Percentiles rank a stretch among this genome's conserved stretches.
These are phyloP conservation scores for Penicillium rolfsii DNA, from an alignment of 2,329 filamentous ascomycete genomes.

Conservation along the genomic window DNA sequence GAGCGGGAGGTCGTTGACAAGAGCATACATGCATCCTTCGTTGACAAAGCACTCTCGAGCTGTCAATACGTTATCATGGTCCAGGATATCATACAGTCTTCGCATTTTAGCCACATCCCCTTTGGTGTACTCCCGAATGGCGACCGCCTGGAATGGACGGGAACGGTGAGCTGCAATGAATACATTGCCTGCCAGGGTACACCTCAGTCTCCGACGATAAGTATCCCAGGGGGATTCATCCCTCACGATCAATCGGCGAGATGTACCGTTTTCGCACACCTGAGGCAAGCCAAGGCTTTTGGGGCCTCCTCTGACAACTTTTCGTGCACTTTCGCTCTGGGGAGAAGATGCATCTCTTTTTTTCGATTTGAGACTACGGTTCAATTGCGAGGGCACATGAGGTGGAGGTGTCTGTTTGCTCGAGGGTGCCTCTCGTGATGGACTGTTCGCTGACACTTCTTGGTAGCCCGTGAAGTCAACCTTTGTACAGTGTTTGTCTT, in stretches of 20 bases:
- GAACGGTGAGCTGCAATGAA: conserved; percentile 13
- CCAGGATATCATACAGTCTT: conserved; percentile 7
- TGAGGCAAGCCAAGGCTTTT: conserved; percentile 10
- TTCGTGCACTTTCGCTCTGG: not conserved
- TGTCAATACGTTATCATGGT: conserved; percentile 19
- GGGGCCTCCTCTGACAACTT: not conserved
- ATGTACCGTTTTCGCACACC: conserved; percentile 7
- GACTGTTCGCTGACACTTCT: conserved; percentile 7
- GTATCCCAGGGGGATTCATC: conserved; percentile 15
- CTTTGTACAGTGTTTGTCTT: conserved; percentile 15
- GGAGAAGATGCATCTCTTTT: not conserved
- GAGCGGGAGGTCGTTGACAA: conserved; percentile 22
- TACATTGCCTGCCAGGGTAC: conserved; percentile 16
- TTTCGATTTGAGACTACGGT: not conserved
- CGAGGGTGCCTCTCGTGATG: not conserved
- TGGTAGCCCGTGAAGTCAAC: conserved; percentile 12
- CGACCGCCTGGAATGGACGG: conserved; percentile 12
- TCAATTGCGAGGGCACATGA: not conserved
- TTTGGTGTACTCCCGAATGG: conserved; percentile 16
- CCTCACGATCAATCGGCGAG: conserved; percentile 9
- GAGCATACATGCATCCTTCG: conserved; percentile 11
- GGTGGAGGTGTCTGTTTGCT: not conserved
- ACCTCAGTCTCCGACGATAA: conserved; percentile 17
- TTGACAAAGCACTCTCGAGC: conserved; percentile 18
- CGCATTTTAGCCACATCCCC: conserved; percentile 1